Evolutionary conservation across 768 basidiomycete species (phyloP), one percentile per base, ranked within the genome.

Genomic region (Jaapia argillacea): DNA sequence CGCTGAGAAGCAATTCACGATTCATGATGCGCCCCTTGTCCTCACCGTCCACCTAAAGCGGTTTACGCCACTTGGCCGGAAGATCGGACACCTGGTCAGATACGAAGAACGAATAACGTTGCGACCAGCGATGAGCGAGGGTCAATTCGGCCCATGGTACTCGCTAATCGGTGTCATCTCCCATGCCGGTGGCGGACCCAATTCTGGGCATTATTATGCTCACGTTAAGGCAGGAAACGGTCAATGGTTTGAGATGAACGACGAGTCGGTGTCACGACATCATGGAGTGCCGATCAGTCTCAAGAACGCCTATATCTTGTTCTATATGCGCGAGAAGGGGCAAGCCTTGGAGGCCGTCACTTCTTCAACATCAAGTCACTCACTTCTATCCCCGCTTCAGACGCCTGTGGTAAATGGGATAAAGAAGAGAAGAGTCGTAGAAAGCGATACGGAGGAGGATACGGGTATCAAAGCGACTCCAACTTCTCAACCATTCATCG

Each of bases 121-220:
- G 36, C 69, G 77, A 22, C 74, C 78, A 0, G 83, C 74, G 60
- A 93, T 98, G 86, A 89, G 90, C 58, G 77, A 82, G 41, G 81
- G 74, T 1, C 73, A 81, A 58, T 77, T 72, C 52, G 82, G 82
- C 1, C 85, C 86, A 4, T 66, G 71, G 22, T 99, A 99, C 62
- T 78, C 81, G 2, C 65, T 99, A 2, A 96, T 91, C 58, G 93
- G 86, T 24, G 78, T 98, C 47, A 87, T 97, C 43, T 90, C 81
- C 51, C 96, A 99, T 59, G 87, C 86, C 7, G 96, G 96, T 42
- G 72, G 78, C 33, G 91, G 92, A 4, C 90, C 93, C 12, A 88
- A 96, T 56, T 93, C 87, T 2, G 96, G 96, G 3, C 96, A 99
- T 61, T 99, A 99, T 63, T 90, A 79, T 50, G 83, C 93, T 14